Evolutionary conservation across 192 early-diverging fungal species (phyloP), one percentile per base, ranked within the genome.

Genomic region (Entomortierella chlamydospora): DNA sequence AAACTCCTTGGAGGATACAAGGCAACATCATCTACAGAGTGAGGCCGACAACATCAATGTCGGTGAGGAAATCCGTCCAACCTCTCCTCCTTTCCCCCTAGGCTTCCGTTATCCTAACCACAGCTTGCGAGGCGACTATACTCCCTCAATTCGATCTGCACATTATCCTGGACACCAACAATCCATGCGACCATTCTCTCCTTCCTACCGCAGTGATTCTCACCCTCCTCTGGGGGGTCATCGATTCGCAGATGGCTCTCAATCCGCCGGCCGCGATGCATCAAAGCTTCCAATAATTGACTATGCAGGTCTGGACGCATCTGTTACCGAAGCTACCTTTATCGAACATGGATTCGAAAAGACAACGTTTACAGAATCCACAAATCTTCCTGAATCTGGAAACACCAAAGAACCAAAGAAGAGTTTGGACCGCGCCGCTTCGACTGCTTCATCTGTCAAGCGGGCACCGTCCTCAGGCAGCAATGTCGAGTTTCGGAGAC

Each of bases 251-350:
- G 61, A 57, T 49, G 60, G 59, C 10, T 42, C 68, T 31, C 60
- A 61, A n/a, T 17, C 33, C 5, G 12, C 2, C 31, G 34, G 12
- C 22, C 45, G 37, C 17, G 66, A 70, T 39, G 15, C 65, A 4
- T 23, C 53, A 0, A 59, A 54, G n/a, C 61, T 56, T 31, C 26
- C 68, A 55, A 34, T 54, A 54, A 60, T 78, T 29, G 74, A 78
- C 29, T 78, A 70, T 64, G 54, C 60, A 22, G 74, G 74, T 8
- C 31, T 78, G 17, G 74, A 78, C 18, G 50, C 67, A 18, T 57
- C 53, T 29, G 50, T 78, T 9, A 39, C 60, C 1, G 74, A 68
- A 17, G 74, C 74, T 18, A 8, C 25, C 4, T n/a, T 59, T 33
- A n/a, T 64, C 37, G 73, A 77, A 37, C 57, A 39, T n/a, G 67